Conservation (phyloP, 768 basidiomycete species). For the Lentinus tigrinus region DNA sequence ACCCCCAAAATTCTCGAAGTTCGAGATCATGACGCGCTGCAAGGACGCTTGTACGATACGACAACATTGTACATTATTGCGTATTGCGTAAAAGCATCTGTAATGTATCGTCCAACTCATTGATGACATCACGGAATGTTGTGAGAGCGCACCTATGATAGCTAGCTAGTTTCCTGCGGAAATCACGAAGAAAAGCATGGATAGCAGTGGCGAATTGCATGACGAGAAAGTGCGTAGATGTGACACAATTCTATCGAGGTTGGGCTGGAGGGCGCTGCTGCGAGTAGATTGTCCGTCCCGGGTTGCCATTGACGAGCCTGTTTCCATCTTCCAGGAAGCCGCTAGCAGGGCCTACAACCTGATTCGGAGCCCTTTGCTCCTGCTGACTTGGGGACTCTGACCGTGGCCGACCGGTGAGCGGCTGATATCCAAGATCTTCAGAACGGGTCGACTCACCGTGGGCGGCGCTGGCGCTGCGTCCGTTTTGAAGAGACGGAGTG, state of each 20-base stretch:
- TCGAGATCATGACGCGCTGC: neutral
- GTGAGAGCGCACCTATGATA: neutral
- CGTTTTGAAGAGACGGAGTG: neutral
- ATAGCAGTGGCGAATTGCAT: neutral
- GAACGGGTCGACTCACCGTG: neutral
- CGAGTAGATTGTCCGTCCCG: slow-evolving; percentile 30
- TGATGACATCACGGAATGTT: neutral
- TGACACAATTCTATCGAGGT: neutral
- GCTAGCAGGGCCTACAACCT: slow-evolving; percentile 21
- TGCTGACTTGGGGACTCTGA: neutral
- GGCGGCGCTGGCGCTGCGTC: neutral
- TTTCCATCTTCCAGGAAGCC: slow-evolving; percentile 20
- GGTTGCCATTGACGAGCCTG: slow-evolving; percentile 18
- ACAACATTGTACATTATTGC: slow-evolving; percentile 11
- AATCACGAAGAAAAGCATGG: neutral
- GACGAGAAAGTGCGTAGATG: neutral
- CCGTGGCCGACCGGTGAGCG: neutral
- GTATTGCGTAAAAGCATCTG: neutral
- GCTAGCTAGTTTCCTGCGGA: neutral
- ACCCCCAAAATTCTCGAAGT: too few relatives aligned
- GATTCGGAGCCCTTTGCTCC: slow-evolving; percentile 3
- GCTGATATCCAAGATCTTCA: neutral
- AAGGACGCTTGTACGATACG: slow-evolving; percentile 1
- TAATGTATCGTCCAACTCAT: neutral
- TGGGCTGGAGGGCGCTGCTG: slow-evolving; percentile 17